Evolutionary conservation across 345 rosid species (phyloP).

Genomic region (Eucalyptus coolabah): DNA sequence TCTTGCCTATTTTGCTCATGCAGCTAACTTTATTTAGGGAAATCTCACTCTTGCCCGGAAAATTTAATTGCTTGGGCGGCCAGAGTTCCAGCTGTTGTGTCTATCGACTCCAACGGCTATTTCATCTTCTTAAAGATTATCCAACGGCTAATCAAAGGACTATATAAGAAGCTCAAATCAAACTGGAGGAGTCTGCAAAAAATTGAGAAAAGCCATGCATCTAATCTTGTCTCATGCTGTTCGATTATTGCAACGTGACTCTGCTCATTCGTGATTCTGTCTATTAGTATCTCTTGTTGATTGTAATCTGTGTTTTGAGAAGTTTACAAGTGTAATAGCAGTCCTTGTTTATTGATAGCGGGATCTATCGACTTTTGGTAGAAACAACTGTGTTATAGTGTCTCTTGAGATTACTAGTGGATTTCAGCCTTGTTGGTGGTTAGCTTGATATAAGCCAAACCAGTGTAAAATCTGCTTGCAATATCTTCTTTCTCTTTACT

Average conservation of each 20-base stretch:
- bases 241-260: rapidly evolving
- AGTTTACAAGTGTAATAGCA: neutral
- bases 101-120: neutral
- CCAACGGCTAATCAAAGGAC: neutral
- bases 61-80: neutral
- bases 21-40: neutral
- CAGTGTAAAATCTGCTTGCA: neutral
- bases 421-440: neutral
- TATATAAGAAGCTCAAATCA: neutral
- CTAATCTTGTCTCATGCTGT: neutral
- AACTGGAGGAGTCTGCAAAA: neutral
- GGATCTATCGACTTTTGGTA: rapidly evolving
- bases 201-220: neutral
- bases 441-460: neutral
- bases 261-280: neutral
- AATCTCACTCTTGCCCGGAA: neutral
- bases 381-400: neutral
- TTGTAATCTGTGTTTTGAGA: neutral
- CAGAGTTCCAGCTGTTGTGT: neutral
- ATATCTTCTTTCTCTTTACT: neutral
- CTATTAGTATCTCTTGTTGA: neutral
- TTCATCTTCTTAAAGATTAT: neutral
- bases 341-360: neutral
- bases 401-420: neutral
- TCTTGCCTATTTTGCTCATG: neutral